These are phyloP conservation scores for Mycena citricolor DNA, from an alignment of 1,284 basidiomycete genomes.

Conservation along the genomic window DNA sequence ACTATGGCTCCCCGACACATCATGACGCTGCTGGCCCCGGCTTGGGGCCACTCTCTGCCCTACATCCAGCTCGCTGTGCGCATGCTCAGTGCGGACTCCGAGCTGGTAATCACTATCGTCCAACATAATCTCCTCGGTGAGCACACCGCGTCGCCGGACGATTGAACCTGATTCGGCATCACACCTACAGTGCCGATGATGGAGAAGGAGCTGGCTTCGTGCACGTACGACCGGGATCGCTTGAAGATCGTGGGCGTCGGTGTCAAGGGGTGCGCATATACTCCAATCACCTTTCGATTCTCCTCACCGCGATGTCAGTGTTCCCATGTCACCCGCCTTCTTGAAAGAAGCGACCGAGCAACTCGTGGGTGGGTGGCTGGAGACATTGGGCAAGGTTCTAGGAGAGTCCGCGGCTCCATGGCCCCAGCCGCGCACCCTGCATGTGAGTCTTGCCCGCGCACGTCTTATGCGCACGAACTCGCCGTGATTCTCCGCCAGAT, in stretches of 20 bases:
- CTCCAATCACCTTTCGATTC: not conserved
- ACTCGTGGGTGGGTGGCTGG: constrained; percentile 6
- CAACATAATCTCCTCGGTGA: constrained; percentile 14
- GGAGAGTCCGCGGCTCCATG: constrained; percentile 2
- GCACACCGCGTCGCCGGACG: not conserved
- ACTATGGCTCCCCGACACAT: constrained; percentile 6
- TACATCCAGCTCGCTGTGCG: constrained; percentile 6
- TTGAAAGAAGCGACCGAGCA: constrained; percentile 1
- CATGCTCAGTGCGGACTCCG: constrained; percentile 3
- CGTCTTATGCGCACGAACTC: not conserved
- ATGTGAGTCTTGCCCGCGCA: constrained; percentile 1
- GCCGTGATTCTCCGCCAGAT: constrained; percentile 1
- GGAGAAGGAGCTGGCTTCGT: constrained; percentile 2
- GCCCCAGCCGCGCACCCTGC: constrained; percentile 11
- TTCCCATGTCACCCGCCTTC: not conserved
- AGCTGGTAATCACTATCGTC: constrained; percentile 9
- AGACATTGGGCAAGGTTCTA: not conserved
- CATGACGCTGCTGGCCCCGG: constrained; percentile 5
- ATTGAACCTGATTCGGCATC: not conserved
- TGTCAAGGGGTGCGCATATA: not conserved
- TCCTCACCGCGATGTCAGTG: not conserved
- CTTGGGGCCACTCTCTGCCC: constrained; percentile 13
- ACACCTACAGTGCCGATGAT: constrained; percentile 6
- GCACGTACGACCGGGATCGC: constrained; percentile 6
- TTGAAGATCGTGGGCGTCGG: constrained; percentile 12